Percentiles rank a stretch among this genome's conserved stretches.
Conservation (phyloP, 108 stramenopile species). For the Pseudonitzschia pungens region DNA sequence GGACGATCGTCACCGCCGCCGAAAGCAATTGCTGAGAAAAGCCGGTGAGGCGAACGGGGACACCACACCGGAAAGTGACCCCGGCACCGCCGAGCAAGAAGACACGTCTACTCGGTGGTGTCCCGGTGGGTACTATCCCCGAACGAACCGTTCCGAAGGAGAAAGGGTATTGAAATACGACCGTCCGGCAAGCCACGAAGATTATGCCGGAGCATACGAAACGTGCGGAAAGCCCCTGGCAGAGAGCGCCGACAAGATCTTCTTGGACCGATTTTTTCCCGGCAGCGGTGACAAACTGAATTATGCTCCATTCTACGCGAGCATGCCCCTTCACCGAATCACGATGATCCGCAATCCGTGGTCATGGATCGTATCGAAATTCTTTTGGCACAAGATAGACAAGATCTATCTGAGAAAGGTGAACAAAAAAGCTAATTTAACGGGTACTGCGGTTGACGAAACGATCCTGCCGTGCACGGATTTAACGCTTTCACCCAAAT, state of each 20-base stretch:
- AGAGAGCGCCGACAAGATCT: not conserved
- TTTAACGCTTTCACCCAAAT: not conserved
- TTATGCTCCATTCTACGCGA: slow-evolving; percentile 40
- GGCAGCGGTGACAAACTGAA: not conserved
- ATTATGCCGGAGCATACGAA: not conserved
- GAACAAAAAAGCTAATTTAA: too few relatives aligned
- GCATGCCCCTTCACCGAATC: slow-evolving; percentile 38
- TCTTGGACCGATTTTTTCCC: not conserved
- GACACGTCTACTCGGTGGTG: not conserved
- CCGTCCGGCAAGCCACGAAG: not conserved
- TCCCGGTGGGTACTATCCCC: not conserved
- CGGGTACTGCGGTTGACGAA: too few relatives aligned
- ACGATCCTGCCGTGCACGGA: not conserved
- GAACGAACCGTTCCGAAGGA: too few relatives aligned
- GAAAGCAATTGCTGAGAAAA: not conserved
- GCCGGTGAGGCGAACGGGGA: not conserved
- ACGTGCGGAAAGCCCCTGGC: not conserved
- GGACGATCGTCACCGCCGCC: not conserved
- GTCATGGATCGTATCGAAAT: slow-evolving; percentile 40
- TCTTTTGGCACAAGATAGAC: slow-evolving; percentile 35
- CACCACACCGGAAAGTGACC: too few relatives aligned
- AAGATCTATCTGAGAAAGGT: too few relatives aligned
- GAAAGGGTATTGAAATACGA: not conserved
- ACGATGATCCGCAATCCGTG: slow-evolving; percentile 47
- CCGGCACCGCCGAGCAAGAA: not conserved